Conservation (phyloP, 1,284 basidiomycete species). For the Irpex rosettiformis region DNA sequence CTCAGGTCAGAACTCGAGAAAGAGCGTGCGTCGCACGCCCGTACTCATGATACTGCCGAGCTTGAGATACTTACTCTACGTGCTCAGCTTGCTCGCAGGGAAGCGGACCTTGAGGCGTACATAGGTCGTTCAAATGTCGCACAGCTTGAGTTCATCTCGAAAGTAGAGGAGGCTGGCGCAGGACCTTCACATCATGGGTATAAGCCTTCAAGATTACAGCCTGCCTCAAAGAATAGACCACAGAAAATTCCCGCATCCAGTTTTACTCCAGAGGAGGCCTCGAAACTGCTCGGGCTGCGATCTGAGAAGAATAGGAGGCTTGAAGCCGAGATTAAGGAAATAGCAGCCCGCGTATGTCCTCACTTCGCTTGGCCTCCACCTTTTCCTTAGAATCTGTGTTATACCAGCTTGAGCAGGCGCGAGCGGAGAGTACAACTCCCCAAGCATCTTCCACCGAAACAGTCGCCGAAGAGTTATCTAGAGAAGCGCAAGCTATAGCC, state of each 20-base stretch:
- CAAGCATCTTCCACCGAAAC: background rate
- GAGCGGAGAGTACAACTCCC: background rate
- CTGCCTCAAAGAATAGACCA: background rate
- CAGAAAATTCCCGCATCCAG: background rate
- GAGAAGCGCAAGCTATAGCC: no score
- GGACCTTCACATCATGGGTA: background rate
- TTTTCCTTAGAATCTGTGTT: slow-evolving; percentile 5
- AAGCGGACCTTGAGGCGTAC: slow-evolving; percentile 46
- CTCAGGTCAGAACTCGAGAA: slow-evolving; percentile 40
- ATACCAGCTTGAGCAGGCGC: slow-evolving; percentile 3
- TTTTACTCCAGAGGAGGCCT: slow-evolving; percentile 35
- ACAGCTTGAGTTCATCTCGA: background rate
- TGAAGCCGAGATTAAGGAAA: slow-evolving; percentile 41
- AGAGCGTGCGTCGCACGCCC: slow-evolving; percentile 42
- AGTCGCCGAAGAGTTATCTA: no score
- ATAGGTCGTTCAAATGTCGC: slow-evolving; percentile 18
- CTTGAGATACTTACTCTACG: slow-evolving; percentile 43
- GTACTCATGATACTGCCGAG: slow-evolving; percentile 37
- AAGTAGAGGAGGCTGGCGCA: background rate
- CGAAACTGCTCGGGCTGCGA: slow-evolving; percentile 37
- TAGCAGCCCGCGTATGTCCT: slow-evolving; percentile 36
- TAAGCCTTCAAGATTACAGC: background rate
- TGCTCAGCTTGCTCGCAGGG: slow-evolving; percentile 52
- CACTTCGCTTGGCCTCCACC: background rate
- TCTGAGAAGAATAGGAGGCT: slow-evolving; percentile 39